Evolutionary conservation across 202 grass and related monocot genomes (phyloP), one percentile per base, ranked within the genome.

Genomic region (Dendrocalamus latiflorus): DNA sequence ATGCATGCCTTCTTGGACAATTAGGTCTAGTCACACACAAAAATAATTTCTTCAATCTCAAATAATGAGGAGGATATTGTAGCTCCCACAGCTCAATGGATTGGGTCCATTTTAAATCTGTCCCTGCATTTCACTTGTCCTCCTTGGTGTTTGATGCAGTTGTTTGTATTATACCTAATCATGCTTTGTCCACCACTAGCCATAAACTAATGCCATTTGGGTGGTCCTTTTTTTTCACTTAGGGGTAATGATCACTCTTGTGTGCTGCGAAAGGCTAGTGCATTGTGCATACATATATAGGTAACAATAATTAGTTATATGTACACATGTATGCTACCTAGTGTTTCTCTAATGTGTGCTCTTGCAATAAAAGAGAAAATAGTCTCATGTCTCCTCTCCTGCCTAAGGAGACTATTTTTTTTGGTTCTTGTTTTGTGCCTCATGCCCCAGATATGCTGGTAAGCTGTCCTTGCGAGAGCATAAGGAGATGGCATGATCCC

Each of bases 371-470:
- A 38, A 59, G 67, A 38, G n/a, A 45, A 18, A 36, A 62, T 10
- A 38, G 12, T 43, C n/a, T n/a, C n/a, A n/a, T n/a, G n/a, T n/a
- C n/a, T n/a, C n/a, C n/a, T n/a, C n/a, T n/a, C n/a, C n/a, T n/a
- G n/a, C n/a, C 48, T 48, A 65, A 51, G 74, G 74, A 39, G 34
- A 70, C 81, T 72, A 53, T 68, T 22, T 89, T 79, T 62, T 42
- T n/a, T n/a, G n/a, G 71, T 76, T 85, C 86, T 87, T 93, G 90
- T 88, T 88, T 86, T 86, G 85, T 88, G 81, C 20, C 87, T 89
- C 83, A 53, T 83, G 83, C 84, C 89, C 88, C 83, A 86, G 66
- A 82, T 88, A 88, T 92, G 84, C 75, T 86, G 87, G 84, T 81
- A 69, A 8, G 3, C 49, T 92, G 78, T 94, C 92, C 81, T 9